A percentile compares a stretch with the other conserved stretches of the same genome.
Conservation (phyloP, 2,329 filamentous ascomycete genomes). For the Colletotrichum sansevieriae region DNA sequence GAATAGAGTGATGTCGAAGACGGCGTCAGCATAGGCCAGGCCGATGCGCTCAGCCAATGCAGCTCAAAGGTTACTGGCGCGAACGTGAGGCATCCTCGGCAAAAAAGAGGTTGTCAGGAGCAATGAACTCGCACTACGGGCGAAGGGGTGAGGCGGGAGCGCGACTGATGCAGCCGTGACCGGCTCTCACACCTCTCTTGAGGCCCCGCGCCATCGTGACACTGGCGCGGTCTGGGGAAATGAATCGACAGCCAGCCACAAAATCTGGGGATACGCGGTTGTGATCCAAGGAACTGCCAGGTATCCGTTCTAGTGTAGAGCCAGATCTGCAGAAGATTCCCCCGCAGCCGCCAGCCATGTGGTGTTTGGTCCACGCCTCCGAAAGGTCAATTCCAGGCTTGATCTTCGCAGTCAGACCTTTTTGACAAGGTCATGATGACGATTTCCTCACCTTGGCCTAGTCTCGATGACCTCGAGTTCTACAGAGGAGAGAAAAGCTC, state of each 20-base stretch:
- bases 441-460: slow-evolving; percentile 16
- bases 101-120: neutral
- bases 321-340: neutral
- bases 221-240: slow-evolving; percentile 32
- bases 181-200: slow-evolving; percentile 1
- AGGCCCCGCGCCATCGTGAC: neutral
- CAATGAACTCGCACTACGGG: neutral
- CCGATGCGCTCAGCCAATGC: no score
- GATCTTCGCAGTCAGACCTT: slow-evolving; percentile 12
- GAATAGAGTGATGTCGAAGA: neutral
- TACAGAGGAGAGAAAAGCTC: no score
- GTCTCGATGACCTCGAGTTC: neutral
- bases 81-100: no score
- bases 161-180: slow-evolving; percentile 1
- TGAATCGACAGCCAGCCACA: slow-evolving; percentile 12
- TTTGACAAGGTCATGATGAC: slow-evolving; percentile 37
- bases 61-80: no score
- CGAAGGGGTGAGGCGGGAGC: no score
- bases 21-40: no score
- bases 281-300: slow-evolving; percentile 7
- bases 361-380: slow-evolving; percentile 19
- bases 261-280: slow-evolving; percentile 29
- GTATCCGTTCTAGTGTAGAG: slow-evolving; percentile 19
- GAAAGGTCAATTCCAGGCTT: slow-evolving; percentile 5
- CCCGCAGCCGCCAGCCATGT: slow-evolving; percentile 18